Evolutionary conservation across 169 alveolate genomes (phyloP).

Genomic region (Theileria parva): DNA sequence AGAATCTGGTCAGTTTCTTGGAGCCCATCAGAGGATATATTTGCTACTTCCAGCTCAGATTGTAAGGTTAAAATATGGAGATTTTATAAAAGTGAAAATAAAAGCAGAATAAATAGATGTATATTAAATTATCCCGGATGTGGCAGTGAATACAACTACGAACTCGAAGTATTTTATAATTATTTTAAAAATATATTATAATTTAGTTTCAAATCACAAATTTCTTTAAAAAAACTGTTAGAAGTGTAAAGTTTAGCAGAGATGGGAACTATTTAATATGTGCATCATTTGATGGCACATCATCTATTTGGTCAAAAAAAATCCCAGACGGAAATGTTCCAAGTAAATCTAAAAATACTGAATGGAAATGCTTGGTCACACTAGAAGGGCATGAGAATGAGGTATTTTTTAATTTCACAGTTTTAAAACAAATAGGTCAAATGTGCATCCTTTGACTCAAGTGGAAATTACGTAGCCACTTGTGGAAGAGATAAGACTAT

Average conservation of each 20-base stretch:
- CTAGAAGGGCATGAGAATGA: constrained; percentile 80
- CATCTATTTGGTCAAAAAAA: constrained; percentile 44
- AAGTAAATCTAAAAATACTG: background rate
- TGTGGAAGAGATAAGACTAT: constrained; percentile 79
- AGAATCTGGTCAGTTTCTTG: constrained; percentile 95
- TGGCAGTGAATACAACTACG: constrained; percentile 39
- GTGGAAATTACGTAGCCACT: constrained; percentile 69
- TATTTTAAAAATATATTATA: background rate
- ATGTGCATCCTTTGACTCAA: constrained; percentile 72
- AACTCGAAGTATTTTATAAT: constrained; percentile 34
- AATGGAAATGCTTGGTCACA: constrained; percentile 63
- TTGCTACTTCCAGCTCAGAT: constrained; percentile 94
- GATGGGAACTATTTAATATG: constrained; percentile 73
- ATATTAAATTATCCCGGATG: constrained; percentile 24
- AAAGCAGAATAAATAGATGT: constrained; percentile 20
- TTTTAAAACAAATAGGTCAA: constrained; percentile 40
- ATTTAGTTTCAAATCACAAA: constrained; percentile 64
- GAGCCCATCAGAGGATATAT: constrained; percentile 93
- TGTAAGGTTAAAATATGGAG: constrained; percentile 92
- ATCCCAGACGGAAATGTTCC: background rate
- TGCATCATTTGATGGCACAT: constrained; percentile 76
- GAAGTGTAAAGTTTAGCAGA: constrained; percentile 69
- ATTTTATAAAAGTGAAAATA: background rate
- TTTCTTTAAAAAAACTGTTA: constrained; percentile 68
- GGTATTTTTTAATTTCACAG: constrained; percentile 10